Base-by-base conservation (phyloP, 2,329 filamentous ascomycete genomes). In the Aspergillus ibericus region DNA sequence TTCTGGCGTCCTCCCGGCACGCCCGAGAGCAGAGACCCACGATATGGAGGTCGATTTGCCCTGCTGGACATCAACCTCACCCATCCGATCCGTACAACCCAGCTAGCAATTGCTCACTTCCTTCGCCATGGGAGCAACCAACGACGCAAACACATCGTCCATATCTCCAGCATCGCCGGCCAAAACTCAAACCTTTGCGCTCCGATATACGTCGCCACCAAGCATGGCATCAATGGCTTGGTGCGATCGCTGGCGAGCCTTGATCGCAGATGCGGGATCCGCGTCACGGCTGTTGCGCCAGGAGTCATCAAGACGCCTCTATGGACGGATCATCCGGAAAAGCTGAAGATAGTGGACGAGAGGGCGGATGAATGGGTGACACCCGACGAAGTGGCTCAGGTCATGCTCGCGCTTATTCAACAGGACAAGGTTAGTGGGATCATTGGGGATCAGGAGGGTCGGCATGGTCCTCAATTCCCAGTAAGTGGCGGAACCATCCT, bases 311-410 rank as follows among this genome's bases (percentile, higher is more conserved):
- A 81, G 61, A 87, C 85, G 12, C 85, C 85, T 6, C 71, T 87
- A 5, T 88, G 84, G 83, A 84, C 80, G 0, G 84, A 87, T 2
- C 78, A 86, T 63, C 83, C 83, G 0, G 84, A 87, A 69, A 88
- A 87, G 68, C 53, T 86, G 64, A 75, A 74, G 58, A 79, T 82
- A 62, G 59, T 87, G 0, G 77, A 81, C 36, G 72, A 78, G 29
- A 70, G 66, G 8, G 69, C 71, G 13, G 84, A 86, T 65, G 76
- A 71, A 59, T 87, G 84, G 84, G 83, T 85, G 13, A 83, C 80
- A n/a, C 77, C 84, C 0, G 83, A 87, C 63, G 83, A 87, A 64
- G 84, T 87, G 0, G 84, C 83, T 0, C 76, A 81, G 42, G 82
- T 81, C 2, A 87, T 88, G 84, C 60, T 86, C 56, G 76, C 78